Percentiles rank a stretch among this genome's conserved stretches.
Conservation (phyloP, 2,329 filamentous ascomycete species). For the Paraphoma chrysanthemicola region DNA sequence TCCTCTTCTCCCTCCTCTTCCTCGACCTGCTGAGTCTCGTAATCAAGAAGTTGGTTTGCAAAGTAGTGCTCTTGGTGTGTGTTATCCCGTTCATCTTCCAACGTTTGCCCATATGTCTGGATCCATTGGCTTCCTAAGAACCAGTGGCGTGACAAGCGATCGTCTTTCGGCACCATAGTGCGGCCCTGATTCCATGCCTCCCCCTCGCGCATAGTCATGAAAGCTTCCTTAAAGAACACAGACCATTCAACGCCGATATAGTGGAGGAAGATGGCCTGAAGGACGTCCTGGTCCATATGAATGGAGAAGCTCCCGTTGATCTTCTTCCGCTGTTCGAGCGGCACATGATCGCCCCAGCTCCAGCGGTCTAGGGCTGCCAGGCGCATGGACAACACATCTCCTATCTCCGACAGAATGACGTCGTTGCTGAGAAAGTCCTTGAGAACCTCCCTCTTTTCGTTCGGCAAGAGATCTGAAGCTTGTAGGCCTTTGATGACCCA, state of each 20-base stretch:
- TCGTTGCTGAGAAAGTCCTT: slow-evolving; percentile 43
- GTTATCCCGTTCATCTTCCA: slow-evolving; percentile 27
- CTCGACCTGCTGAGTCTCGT: slow-evolving; percentile 28
- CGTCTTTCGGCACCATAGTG: slow-evolving; percentile 20
- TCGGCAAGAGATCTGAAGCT: slow-evolving; percentile 54
- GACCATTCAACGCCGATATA: slow-evolving; percentile 43
- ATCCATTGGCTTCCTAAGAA: slow-evolving; percentile 27
- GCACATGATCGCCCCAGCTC: slow-evolving; percentile 39
- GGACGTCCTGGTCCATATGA: slow-evolving; percentile 40
- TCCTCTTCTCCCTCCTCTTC: slow-evolving; percentile 41
- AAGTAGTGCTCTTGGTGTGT: slow-evolving; percentile 33
- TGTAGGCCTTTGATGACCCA: slow-evolving; percentile 55
- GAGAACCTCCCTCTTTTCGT: slow-evolving; percentile 43
- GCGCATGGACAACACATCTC: slow-evolving; percentile 42
- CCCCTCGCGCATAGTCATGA: slow-evolving; percentile 23
- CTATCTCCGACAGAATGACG: slow-evolving; percentile 38
- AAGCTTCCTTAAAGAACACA: slow-evolving; percentile 37
- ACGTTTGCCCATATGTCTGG: neutral
- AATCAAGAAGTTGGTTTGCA: slow-evolving; percentile 32
- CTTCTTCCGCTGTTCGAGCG: slow-evolving; percentile 37
- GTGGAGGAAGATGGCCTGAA: slow-evolving; percentile 43
- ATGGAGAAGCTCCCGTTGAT: slow-evolving; percentile 37
- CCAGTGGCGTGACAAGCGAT: slow-evolving; percentile 30
- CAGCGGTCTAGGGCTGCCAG: slow-evolving; percentile 34
- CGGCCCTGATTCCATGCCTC: slow-evolving; percentile 28